Evolutionary conservation across 2,329 filamentous ascomycete genomes (phyloP).

Genomic region (Paraphaeosphaeria minitans): DNA sequence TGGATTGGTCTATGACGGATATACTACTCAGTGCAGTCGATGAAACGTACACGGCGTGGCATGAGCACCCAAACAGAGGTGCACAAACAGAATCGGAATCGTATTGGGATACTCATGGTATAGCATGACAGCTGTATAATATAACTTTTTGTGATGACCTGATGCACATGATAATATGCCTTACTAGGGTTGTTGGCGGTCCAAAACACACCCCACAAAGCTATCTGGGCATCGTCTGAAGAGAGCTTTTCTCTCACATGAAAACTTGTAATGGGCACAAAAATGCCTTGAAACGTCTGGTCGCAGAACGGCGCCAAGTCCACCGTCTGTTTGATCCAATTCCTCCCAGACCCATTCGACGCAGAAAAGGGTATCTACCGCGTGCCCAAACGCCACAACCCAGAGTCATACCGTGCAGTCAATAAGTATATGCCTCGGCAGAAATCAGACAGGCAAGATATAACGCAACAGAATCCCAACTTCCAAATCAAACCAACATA

Average conservation of each 20-base stretch:
- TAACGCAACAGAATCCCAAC: not conserved
- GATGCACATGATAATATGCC: not conserved
- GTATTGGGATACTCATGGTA: not conserved
- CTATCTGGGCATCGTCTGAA: not conserved
- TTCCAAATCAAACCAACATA: not conserved
- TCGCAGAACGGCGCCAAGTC: not conserved
- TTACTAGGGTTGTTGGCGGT: not conserved
- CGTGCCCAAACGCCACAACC: slow-evolving; percentile 1
- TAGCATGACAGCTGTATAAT: not conserved
- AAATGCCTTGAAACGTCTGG: not conserved
- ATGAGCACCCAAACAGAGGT: not conserved
- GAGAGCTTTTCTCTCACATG: not conserved
- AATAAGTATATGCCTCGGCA: not conserved
- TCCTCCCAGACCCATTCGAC: not conserved
- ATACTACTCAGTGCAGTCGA: not conserved
- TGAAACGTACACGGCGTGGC: not conserved
- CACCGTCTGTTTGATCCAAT: not conserved
- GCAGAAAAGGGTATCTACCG: slow-evolving; percentile 7
- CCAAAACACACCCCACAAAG: no score
- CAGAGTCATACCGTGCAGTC: not conserved
- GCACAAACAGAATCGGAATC: not conserved
- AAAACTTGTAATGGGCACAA: not conserved
- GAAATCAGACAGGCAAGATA: not conserved
- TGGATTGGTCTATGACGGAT: not conserved
- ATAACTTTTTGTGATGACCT: not conserved